Conservation (phyloP, 2,329 filamentous ascomycete genomes). For the Xylaria sp. region DNA sequence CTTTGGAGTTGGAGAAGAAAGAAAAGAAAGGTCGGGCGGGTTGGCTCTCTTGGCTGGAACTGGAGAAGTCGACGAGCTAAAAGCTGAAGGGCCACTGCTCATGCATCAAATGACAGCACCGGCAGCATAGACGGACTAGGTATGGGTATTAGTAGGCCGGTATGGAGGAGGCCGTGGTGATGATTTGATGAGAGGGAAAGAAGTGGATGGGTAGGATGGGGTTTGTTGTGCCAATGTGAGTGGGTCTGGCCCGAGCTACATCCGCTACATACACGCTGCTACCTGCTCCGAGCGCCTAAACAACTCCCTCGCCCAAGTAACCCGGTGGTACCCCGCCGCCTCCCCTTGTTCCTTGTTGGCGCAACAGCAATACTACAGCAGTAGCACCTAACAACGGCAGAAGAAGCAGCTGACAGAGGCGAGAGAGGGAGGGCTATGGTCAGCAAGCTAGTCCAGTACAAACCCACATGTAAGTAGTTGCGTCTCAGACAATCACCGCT, state of each 20-base stretch:
- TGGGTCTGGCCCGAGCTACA: constrained; percentile 16
- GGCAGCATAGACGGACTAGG: constrained; percentile 3
- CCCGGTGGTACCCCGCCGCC: constrained; percentile 12
- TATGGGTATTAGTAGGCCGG: constrained; percentile 2
- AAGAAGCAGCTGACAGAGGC: constrained; percentile 21
- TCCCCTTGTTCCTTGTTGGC: constrained; percentile 23
- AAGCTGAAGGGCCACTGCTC: constrained; percentile 28
- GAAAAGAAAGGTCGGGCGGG: no score
- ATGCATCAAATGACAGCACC: constrained; percentile 32
- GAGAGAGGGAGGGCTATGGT: constrained; percentile 1
- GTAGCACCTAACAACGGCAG: neutral
- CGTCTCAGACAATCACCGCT: constrained; percentile 15
- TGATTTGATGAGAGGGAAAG: constrained; percentile 36
- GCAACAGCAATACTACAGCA: constrained; percentile 14
- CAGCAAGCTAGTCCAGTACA: no score
- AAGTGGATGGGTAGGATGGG: constrained; percentile 31
- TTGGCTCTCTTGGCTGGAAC: neutral
- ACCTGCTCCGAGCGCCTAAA: neutral
- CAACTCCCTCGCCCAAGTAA: neutral
- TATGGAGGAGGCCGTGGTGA: constrained; percentile 27
- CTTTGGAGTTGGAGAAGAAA: constrained; percentile 7
- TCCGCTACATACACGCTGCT: neutral
- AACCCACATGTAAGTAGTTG: neutral
- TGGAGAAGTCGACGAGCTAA: constrained; percentile 29
- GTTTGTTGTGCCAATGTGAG: constrained; percentile 32